These are phyloP conservation scores for Oldenlandia corymbosa DNA, from an alignment of 257 asterid genomes.

Conservation along the genomic window DNA sequence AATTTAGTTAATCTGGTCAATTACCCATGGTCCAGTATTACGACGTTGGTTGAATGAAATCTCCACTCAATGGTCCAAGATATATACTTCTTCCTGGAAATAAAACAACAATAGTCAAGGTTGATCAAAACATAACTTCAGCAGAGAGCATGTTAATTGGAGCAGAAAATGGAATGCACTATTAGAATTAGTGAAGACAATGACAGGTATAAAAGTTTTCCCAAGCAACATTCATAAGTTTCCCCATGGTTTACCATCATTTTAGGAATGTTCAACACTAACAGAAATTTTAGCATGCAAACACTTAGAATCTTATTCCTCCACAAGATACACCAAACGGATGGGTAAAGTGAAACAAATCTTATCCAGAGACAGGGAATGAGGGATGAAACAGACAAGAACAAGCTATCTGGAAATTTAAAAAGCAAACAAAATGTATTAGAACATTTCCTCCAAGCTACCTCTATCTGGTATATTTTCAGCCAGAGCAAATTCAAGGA, in stretches of 20 bases:
- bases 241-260: background rate
- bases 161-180: background rate
- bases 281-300: background rate
- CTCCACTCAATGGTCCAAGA: conserved; percentile 95
- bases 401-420: background rate
- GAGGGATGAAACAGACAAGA: background rate
- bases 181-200: background rate
- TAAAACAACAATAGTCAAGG: background rate
- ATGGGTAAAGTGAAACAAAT: background rate
- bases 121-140: conserved; percentile 4
- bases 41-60: conserved; percentile 67
- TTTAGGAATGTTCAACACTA: background rate
- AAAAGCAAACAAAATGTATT: background rate
- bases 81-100: conserved; percentile 64
- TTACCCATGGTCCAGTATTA: conserved; percentile 76
- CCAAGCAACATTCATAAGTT: conserved; percentile 3
- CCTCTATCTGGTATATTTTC: background rate
- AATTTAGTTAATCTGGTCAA: conserved; percentile 4
- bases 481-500: background rate
- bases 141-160: conserved; percentile 5
- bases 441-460: background rate
- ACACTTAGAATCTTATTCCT: background rate
- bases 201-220: background rate
- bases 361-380: background rate
- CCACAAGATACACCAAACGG: background rate